Evolutionary conservation across 306 rosid genomes (phyloP).

Genomic region (Canavalia gladiata): DNA sequence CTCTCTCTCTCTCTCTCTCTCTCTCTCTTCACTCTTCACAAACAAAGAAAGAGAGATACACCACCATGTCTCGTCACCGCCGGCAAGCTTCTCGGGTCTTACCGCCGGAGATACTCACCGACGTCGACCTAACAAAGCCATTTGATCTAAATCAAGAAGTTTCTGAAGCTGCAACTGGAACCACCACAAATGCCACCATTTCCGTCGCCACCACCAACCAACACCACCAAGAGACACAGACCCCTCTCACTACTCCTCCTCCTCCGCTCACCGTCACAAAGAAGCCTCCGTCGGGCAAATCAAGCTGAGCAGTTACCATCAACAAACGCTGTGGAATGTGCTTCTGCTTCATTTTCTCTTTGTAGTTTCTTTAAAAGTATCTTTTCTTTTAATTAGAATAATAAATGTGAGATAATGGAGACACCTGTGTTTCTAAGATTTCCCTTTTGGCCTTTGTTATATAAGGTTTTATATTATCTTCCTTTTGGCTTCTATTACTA

Average conservation of each 20-base stretch:
- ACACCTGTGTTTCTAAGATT: background rate
- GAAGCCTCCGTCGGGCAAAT: conserved; percentile 46
- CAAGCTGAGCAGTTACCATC: conserved; percentile 20
- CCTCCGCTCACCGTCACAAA: conserved; percentile 29
- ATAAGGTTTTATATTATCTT: background rate
- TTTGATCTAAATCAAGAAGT: background rate
- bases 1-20: no score
- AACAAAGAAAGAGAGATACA: no score
- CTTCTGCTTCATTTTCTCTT: background rate
- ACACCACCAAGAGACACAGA: background rate
- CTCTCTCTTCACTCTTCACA: background rate
- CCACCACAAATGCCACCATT: background rate
- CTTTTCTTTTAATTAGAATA: background rate
- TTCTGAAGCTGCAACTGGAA: background rate
- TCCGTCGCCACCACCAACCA: conserved; percentile 3
- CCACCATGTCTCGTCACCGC: conserved; percentile 51
- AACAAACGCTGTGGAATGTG: background rate
- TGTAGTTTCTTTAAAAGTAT: background rate
- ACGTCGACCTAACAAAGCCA: conserved; percentile 21
- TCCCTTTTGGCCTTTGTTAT: background rate
- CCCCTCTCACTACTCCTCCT: background rate
- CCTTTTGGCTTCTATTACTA: background rate
- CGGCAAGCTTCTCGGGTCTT: conserved; percentile 45
- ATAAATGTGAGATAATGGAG: background rate
- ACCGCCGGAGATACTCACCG: conserved; percentile 42